Evolutionary conservation across 129 eudicot genomes (phyloP).

Genomic region (Heracleum sosnowskyi): DNA sequence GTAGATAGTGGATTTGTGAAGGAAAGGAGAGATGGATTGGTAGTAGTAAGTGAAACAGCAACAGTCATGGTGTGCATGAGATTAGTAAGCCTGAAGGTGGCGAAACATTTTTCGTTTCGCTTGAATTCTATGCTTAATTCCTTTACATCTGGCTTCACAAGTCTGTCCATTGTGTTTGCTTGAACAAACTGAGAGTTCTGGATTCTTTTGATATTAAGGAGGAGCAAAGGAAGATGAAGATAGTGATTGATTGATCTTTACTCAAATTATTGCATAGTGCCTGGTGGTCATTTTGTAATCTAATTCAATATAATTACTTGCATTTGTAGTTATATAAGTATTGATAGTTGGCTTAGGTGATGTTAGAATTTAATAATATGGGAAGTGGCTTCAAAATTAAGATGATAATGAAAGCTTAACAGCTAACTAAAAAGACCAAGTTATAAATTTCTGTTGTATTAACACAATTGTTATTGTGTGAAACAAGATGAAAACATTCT

Average conservation of each 20-base stretch:
- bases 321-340: conserved; percentile 6
- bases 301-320: not conserved
- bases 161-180: conserved; percentile 44
- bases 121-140: conserved; percentile 34
- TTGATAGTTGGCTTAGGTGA: conserved; percentile 8
- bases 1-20: conserved; percentile 25
- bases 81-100: conserved; percentile 50
- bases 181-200: not conserved
- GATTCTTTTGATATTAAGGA: not conserved
- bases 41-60: conserved; percentile 50
- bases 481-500: not conserved
- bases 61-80: conserved; percentile 84
- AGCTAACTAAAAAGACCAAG: not conserved
- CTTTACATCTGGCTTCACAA: conserved; percentile 48
- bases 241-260: conserved; percentile 12
- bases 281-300: not conserved
- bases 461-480: not conserved
- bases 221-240: conserved; percentile 4
- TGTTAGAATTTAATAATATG: not conserved
- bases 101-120: conserved; percentile 31
- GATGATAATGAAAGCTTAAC: conserved; percentile 9
- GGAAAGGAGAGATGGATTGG: conserved; percentile 39
- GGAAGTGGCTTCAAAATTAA: not conserved
- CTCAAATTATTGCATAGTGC: not conserved
- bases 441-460: not conserved